phyloP scores from a whole-genome alignment of 257 asterid genomes.

The Solanum chmielewskii region DNA sequence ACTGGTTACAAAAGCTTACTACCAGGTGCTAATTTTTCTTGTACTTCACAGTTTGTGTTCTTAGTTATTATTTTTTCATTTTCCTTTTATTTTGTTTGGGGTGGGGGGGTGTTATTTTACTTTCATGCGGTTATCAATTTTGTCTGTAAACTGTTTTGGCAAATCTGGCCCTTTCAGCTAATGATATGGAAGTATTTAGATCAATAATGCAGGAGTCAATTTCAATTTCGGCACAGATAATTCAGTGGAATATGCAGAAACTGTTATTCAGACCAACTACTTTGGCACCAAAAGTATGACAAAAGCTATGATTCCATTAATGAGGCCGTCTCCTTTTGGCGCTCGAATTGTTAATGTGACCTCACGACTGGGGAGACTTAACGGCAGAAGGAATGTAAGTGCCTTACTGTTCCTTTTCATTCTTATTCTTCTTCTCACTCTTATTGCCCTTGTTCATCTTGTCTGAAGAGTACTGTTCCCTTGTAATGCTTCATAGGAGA shows the following conservation, averaged over 20 bases:
- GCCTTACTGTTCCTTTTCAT: not conserved
- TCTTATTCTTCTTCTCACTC: not conserved
- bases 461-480: not conserved
- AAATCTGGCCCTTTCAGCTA: not conserved
- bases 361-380: constrained; percentile 79
- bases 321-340: constrained; percentile 59
- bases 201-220: constrained; percentile 89
- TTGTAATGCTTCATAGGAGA: not conserved
- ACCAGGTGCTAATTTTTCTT: not conserved
- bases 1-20: not conserved
- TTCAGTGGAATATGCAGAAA: constrained; percentile 61
- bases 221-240: constrained; percentile 62
- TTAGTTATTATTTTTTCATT: not conserved
- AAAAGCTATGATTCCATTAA: constrained; percentile 61
- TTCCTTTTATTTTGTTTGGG: not conserved
- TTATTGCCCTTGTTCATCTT: not conserved
- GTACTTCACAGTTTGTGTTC: not conserved
- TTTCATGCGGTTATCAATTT: not conserved
- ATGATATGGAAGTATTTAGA: constrained; percentile 26
- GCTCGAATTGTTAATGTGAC: constrained; percentile 75
- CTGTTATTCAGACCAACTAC: constrained; percentile 67
- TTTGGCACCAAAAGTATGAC: constrained; percentile 73
- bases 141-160: not conserved
- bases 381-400: constrained; percentile 68
- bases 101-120: not conserved